Evolutionary conservation across 2,329 filamentous ascomycete genomes (phyloP).

Genomic region (Drechslerella coelobrocha): DNA sequence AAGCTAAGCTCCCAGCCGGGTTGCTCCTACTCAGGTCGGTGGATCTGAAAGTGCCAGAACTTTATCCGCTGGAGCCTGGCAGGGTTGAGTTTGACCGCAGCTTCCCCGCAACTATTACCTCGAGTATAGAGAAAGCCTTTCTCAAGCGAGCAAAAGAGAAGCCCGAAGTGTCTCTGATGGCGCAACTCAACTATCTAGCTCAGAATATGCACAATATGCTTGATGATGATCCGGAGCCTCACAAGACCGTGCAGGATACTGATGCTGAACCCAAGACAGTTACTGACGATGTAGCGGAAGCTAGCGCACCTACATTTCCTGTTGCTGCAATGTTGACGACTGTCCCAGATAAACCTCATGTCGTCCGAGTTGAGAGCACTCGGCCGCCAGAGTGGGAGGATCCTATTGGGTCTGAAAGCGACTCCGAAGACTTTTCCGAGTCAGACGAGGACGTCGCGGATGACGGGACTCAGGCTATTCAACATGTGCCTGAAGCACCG

Average conservation of each 20-base stretch:
- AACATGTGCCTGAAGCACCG: constrained; percentile 53
- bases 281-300: constrained; percentile 8
- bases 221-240: constrained; percentile 11
- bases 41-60: constrained; percentile 47
- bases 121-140: constrained; percentile 47
- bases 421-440: constrained; percentile 55
- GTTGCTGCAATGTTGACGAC: constrained; percentile 7
- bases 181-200: constrained; percentile 51
- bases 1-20: constrained; percentile 48
- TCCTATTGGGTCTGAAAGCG: constrained; percentile 57
- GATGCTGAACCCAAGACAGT: constrained; percentile 2
- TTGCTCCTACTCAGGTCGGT: constrained; percentile 45
- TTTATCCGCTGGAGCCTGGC: constrained; percentile 50
- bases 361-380: constrained; percentile 34
- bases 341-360: constrained; percentile 30
- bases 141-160: constrained; percentile 47
- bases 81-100: constrained; percentile 42
- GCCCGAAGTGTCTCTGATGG: constrained; percentile 48
- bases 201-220: constrained; percentile 50
- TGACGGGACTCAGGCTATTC: constrained; percentile 18
- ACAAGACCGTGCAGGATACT: background rate
- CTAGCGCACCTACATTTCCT: constrained; percentile 3
- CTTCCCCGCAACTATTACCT: constrained; percentile 31
- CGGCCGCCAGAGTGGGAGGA: constrained; percentile 59
- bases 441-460: constrained; percentile 17